A percentile compares a stretch with the other conserved stretches of the same genome.
These are phyloP conservation scores for Hanseniaspora osmophila DNA, from an alignment of 805 yeast species.

Conservation along the genomic window DNA sequence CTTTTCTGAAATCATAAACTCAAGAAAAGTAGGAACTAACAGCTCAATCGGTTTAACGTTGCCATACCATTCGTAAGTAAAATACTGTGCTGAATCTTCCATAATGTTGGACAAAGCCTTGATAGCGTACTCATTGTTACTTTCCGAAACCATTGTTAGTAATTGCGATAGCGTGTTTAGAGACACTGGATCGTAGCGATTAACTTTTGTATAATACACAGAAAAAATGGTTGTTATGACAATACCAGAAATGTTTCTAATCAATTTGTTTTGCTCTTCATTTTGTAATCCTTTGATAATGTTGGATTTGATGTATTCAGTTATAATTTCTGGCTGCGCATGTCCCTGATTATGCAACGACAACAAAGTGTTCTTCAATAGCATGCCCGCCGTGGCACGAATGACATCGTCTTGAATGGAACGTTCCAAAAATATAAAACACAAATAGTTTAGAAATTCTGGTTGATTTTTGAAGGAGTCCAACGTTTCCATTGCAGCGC, in stretches of 20 bases:
- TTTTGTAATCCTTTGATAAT: constrained; percentile 28
- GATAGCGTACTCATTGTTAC: constrained; percentile 32
- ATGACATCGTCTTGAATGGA: background rate
- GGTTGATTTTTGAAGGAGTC: constrained; percentile 55
- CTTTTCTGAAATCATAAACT: constrained; percentile 26
- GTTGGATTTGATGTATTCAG: constrained; percentile 30
- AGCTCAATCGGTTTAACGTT: constrained; percentile 43
- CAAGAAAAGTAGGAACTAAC: constrained; percentile 52
- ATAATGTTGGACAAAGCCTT: constrained; percentile 75
- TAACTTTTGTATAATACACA: constrained; percentile 24
- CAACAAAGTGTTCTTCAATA: constrained; percentile 62
- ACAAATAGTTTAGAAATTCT: constrained; percentile 69
- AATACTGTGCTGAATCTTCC: constrained; percentile 62
- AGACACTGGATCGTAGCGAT: constrained; percentile 36
- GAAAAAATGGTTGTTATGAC: constrained; percentile 74
- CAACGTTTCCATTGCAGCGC: constrained; percentile 59
- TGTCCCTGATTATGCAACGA: constrained; percentile 21
- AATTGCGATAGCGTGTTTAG: constrained; percentile 52
- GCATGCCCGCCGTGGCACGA: constrained; percentile 64
- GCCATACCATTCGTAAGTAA: constrained; percentile 50
- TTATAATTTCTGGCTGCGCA: constrained; percentile 19
- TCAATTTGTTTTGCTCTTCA: constrained; percentile 24
- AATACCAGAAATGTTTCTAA: constrained; percentile 80
- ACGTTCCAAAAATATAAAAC: constrained; percentile 45
- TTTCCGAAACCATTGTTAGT: constrained; percentile 41